These are phyloP conservation scores for Fusarium solani-melongenae DNA, from an alignment of 2,329 filamentous ascomycete species.

Conservation along the genomic window DNA sequence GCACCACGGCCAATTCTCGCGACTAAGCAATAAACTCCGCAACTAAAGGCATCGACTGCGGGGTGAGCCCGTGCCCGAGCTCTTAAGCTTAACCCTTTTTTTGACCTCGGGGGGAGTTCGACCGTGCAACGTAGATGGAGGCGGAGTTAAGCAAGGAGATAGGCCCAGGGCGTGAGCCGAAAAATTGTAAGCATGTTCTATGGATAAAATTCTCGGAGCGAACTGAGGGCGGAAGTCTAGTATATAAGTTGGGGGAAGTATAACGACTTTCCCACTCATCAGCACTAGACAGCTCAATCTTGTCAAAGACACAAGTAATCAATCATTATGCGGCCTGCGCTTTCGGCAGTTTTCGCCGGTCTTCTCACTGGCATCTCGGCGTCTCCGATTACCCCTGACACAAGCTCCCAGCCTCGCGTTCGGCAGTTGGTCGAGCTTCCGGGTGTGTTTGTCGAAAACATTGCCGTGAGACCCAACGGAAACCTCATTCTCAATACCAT, in stretches of 20 bases:
- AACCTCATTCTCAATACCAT: constrained; percentile 12
- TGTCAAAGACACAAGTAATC: not conserved
- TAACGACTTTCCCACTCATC: not conserved
- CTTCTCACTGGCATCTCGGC: not conserved
- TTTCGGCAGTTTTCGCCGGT: not conserved
- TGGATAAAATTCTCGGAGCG: not conserved
- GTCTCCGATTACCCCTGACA: not conserved
- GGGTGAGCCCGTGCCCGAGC: not conserved
- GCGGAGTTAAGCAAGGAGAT: not conserved
- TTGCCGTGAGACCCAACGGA: not conserved
- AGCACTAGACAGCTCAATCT: not conserved
- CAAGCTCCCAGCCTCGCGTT: not conserved
- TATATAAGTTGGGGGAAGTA: not conserved
- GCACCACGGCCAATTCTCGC: not conserved
- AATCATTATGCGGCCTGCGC: not conserved
- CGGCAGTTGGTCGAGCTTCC: not conserved
- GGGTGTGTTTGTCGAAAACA: constrained; percentile 6
- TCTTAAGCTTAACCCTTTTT: not conserved
- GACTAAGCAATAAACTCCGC: not conserved
- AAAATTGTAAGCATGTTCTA: not conserved
- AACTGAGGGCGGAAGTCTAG: fast-evolving
- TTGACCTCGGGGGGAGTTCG: not conserved
- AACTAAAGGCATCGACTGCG: not conserved
- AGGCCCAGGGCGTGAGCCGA: not conserved
- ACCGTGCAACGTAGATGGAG: not conserved